Conservation (phyloP, 1,284 basidiomycete species). For the Caloboletus inedulis region DNA sequence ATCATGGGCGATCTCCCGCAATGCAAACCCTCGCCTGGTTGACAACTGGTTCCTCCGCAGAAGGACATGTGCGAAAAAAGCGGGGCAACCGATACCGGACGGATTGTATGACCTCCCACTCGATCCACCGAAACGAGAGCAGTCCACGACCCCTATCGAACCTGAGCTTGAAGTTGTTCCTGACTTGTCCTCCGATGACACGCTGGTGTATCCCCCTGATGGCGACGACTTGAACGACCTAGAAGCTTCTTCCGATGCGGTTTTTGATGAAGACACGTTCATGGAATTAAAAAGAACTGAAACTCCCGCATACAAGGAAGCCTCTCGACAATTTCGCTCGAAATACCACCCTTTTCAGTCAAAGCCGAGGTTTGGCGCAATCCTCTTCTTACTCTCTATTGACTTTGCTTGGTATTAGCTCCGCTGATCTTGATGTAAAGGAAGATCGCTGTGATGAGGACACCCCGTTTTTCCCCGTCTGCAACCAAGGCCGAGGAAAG, state of each 20-base stretch:
- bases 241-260: conserved; percentile 29
- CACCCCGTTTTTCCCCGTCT: conserved; percentile 11
- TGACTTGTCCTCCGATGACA: conserved; percentile 27
- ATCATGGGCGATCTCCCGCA: conserved; percentile 27
- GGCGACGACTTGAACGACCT: conserved; percentile 6
- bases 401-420: conserved; percentile 18
- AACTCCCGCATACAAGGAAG: conserved; percentile 19
- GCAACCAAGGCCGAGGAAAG: conserved; percentile 13
- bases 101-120: conserved; percentile 27
- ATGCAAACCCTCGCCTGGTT: conserved; percentile 21
- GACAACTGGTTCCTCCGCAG: conserved; percentile 28
- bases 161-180: conserved; percentile 2
- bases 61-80: conserved; percentile 26
- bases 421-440: not conserved
- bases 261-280: conserved; percentile 13
- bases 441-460: not conserved
- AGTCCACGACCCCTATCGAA: conserved; percentile 5
- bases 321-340: not conserved
- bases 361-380: conserved; percentile 19
- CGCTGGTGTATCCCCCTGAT: conserved; percentile 14
- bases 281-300: not conserved
- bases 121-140: conserved; percentile 12
- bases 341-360: not conserved
- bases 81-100: conserved; percentile 17
- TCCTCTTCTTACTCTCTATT: conserved; percentile 7